Conservation (phyloP, 805 yeast genomes). For the Starmerella apicola region DNA sequence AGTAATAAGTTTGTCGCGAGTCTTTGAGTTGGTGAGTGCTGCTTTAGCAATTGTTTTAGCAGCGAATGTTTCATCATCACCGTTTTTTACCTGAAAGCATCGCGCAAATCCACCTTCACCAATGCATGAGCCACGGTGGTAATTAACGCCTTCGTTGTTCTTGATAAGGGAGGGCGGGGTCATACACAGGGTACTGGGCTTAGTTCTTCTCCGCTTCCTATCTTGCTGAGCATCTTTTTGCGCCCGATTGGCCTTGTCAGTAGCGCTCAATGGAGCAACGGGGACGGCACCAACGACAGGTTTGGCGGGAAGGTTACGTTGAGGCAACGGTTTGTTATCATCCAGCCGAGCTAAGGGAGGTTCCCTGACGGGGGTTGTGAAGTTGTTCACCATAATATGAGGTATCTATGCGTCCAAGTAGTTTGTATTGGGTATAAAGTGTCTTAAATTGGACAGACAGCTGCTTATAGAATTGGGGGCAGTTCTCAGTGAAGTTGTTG, state of each 20-base stretch:
- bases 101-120: constrained; percentile 99
- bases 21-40: constrained; percentile 80
- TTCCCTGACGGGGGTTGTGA: constrained; percentile 14
- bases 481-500: too few relatives aligned
- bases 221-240: constrained; percentile 2
- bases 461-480: too few relatives aligned
- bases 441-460: too few relatives aligned
- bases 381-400: neutral
- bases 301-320: constrained; percentile 1
- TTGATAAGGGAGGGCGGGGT: constrained; percentile 93
- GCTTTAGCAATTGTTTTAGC: constrained; percentile 97
- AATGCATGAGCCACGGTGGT: constrained; percentile 75
- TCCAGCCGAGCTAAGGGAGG: constrained; percentile 11
- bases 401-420: too few relatives aligned
- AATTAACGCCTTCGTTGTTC: constrained; percentile 76
- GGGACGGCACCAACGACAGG: too few relatives aligned
- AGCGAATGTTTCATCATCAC: constrained; percentile 71
- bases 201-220: constrained; percentile 43
- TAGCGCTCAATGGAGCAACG: neutral
- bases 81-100: constrained; percentile 92
- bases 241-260: constrained; percentile 4
- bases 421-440: too few relatives aligned
- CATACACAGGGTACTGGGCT: constrained; percentile 78
- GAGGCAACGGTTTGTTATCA: constrained; percentile 5
- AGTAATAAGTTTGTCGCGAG: constrained; percentile 62